phyloP scores from a whole-genome alignment of 768 basidiomycete species.

The Tricholoma bakamatsutake region DNA sequence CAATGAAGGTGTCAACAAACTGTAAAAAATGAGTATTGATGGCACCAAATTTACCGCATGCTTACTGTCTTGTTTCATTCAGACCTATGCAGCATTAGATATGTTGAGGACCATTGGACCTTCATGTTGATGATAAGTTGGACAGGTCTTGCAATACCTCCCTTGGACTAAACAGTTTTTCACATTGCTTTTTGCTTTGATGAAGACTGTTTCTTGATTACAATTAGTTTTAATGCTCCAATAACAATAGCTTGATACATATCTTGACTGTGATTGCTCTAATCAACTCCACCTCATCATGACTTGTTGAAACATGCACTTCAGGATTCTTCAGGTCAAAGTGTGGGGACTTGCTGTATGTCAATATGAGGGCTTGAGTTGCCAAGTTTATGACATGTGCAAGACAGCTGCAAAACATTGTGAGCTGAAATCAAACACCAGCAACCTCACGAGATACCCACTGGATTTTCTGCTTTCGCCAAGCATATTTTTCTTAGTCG shows the following conservation, averaged over 20 bases:
- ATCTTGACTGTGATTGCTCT: not conserved
- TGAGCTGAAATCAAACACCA: slow-evolving; percentile 4
- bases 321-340: slow-evolving; percentile 12
- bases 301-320: not conserved
- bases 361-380: slow-evolving; percentile 22
- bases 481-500: too few relatives aligned
- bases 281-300: not conserved
- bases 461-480: too few relatives aligned
- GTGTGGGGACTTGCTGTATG: slow-evolving; percentile 19
- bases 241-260: not conserved
- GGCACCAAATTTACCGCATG: not conserved
- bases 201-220: slow-evolving; percentile 21
- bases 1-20: slow-evolving; percentile 21
- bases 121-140: too few relatives aligned
- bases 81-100: slow-evolving; percentile 20
- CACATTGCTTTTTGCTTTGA: slow-evolving; percentile 18
- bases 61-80: not conserved
- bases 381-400: not conserved
- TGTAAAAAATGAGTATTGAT: slow-evolving; percentile 3
- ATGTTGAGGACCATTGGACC: slow-evolving; percentile 24
- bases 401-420: slow-evolving; percentile 10
- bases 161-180: not conserved
- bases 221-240: not conserved
- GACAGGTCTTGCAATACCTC: too few relatives aligned
- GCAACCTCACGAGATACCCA: not conserved